Conservation (phyloP, 257 asterid genomes). For the Thymus quinquecostatus region DNA sequence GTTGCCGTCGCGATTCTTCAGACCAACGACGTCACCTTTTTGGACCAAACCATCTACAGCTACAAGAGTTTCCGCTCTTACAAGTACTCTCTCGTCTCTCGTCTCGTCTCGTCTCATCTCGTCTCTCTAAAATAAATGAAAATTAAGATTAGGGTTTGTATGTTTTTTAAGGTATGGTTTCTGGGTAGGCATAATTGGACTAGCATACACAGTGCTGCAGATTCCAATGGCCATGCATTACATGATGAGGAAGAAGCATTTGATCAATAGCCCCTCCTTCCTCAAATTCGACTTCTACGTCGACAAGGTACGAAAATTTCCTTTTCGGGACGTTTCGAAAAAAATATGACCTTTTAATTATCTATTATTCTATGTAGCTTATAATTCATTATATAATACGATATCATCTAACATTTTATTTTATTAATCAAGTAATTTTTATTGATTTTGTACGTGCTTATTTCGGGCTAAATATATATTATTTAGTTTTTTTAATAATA, state of each 20-base stretch:
- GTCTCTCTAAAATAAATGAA: too few relatives aligned
- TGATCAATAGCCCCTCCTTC: conserved; percentile 28
- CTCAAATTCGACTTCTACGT: conserved; percentile 38
- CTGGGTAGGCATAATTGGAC: conserved; percentile 29
- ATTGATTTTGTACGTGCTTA: too few relatives aligned
- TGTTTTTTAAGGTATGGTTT: conserved; percentile 29
- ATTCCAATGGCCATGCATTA: conserved; percentile 35
- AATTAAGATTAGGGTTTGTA: neutral
- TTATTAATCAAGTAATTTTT: too few relatives aligned
- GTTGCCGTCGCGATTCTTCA: conserved; percentile 32
- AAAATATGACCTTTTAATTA: too few relatives aligned
- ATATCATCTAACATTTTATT: too few relatives aligned
- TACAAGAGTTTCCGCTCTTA: conserved; percentile 36
- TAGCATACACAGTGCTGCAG: conserved; percentile 31
- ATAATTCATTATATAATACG: too few relatives aligned
- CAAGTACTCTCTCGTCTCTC: conserved; percentile 27
- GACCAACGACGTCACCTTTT: conserved; percentile 16
- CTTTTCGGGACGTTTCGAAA: too few relatives aligned
- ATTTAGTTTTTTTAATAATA: too few relatives aligned
- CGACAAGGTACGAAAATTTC: conserved; percentile 24
- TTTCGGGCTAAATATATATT: too few relatives aligned
- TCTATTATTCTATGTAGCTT: too few relatives aligned
- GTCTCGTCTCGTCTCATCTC: neutral
- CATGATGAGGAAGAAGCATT: conserved; percentile 34
- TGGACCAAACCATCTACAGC: neutral